These are phyloP conservation scores for Vigna hirtella DNA, from an alignment of 306 rosid genomes.

Conservation along the genomic window DNA sequence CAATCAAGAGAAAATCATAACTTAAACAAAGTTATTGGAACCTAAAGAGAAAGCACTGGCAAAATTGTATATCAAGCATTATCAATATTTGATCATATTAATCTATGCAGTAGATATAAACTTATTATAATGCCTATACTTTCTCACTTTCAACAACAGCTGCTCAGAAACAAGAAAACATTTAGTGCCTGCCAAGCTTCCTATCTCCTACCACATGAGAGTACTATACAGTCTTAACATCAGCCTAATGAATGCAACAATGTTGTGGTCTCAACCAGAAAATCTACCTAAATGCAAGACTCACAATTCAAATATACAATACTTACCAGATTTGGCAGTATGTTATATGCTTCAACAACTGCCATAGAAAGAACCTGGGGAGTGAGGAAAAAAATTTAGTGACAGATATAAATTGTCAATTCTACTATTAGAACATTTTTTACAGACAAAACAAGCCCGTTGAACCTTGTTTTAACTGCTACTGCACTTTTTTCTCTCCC, in stretches of 20 bases:
- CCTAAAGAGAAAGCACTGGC: constrained; percentile 7
- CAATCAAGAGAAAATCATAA: constrained; percentile 24
- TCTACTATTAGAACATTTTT: constrained; percentile 15
- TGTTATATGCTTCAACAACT: constrained; percentile 84
- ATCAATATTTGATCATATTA: constrained; percentile 12
- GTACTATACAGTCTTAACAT: constrained; percentile 23
- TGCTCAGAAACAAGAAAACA: constrained; percentile 16
- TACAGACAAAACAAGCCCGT: constrained; percentile 5
- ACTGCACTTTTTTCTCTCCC: too few relatives aligned
- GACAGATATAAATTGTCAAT: constrained; percentile 20
- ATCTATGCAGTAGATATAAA: not conserved
- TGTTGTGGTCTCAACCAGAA: constrained; percentile 5
- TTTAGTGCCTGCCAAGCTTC: not conserved
- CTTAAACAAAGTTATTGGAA: not conserved
- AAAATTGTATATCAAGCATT: constrained; percentile 4
- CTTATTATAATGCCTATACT: not conserved
- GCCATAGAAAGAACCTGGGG: constrained; percentile 66
- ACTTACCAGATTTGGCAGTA: constrained; percentile 80
- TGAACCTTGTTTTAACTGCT: not conserved
- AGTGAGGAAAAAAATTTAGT: constrained; percentile 26
- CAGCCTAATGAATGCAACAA: constrained; percentile 8
- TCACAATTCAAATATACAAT: constrained; percentile 33
- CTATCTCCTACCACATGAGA: constrained; percentile 4
- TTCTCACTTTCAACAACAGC: constrained; percentile 27
- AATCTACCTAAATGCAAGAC: constrained; percentile 19